Evolutionary conservation across 306 rosid genomes (phyloP).

Genomic region (Prunus padus): DNA sequence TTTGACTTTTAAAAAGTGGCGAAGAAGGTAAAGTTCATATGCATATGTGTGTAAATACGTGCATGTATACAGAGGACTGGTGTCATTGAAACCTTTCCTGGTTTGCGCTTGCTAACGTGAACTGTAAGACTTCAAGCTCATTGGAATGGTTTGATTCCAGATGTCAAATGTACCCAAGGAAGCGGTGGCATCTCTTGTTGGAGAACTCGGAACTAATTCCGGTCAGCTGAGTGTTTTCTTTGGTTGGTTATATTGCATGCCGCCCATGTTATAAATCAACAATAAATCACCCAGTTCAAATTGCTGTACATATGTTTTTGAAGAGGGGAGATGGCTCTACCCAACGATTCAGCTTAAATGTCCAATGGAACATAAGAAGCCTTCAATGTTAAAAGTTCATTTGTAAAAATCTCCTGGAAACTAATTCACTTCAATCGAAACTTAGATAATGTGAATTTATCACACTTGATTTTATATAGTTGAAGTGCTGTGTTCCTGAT

Average conservation of each 20-base stretch:
- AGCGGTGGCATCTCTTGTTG: slow-evolving; percentile 3
- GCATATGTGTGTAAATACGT: not conserved
- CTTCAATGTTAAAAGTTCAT: not conserved
- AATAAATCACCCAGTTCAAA: not conserved
- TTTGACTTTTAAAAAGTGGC: not conserved
- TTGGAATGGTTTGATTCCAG: slow-evolving; percentile 3
- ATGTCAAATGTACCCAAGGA: not conserved
- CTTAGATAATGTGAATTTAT: slow-evolving; percentile 2
- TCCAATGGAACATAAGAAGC: not conserved
- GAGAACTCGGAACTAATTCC: not conserved
- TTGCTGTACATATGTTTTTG: not conserved
- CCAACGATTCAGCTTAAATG: not conserved
- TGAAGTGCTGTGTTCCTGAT: slow-evolving; percentile 6
- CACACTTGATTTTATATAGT: slow-evolving; percentile 8
- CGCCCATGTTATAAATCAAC: not conserved
- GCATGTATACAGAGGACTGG: not conserved
- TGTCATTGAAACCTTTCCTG: not conserved
- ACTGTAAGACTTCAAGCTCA: not conserved
- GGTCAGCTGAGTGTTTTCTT: not conserved
- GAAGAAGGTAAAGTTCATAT: not conserved
- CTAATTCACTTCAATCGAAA: not conserved
- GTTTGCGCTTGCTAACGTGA: not conserved
- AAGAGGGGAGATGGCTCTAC: not conserved
- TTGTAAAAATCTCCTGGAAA: not conserved
- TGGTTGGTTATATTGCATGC: not conserved